phyloP scores from a whole-genome alignment of 176 grass and related monocot species.

The Aegilops sharonensis region DNA sequence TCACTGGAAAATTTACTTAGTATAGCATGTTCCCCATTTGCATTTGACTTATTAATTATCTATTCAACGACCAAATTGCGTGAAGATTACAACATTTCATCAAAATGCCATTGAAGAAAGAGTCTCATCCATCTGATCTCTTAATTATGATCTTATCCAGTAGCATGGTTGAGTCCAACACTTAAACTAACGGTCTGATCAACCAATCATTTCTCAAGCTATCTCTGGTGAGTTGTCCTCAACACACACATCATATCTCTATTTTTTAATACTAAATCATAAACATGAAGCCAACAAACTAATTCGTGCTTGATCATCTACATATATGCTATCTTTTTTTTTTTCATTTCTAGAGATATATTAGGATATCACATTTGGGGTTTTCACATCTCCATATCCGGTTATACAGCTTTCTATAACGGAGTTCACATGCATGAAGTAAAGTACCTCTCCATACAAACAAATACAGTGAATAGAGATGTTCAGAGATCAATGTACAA shows the following conservation, averaged over 20 bases:
- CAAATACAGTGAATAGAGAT: not conserved
- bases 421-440: not conserved
- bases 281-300: not conserved
- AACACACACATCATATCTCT: not conserved
- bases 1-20: not conserved
- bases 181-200: not conserved
- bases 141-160: not conserved
- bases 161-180: not conserved
- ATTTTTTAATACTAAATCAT: not conserved
- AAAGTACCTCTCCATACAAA: constrained; percentile 13
- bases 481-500: not conserved
- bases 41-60: not conserved
- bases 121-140: not conserved
- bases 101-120: not conserved
- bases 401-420: not conserved
- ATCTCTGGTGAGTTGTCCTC: not conserved
- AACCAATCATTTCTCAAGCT: not conserved
- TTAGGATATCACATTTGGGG: not conserved
- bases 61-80: not conserved
- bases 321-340: not conserved
- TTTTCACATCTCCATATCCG: not conserved
- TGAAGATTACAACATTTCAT: not conserved
- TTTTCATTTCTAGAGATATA: not conserved
- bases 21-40: no score
- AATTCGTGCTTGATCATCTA: not conserved